These are phyloP conservation scores for Cystobasidiaceae sp. DNA, from an alignment of 1,284 basidiomycete genomes.

Conservation along the genomic window DNA sequence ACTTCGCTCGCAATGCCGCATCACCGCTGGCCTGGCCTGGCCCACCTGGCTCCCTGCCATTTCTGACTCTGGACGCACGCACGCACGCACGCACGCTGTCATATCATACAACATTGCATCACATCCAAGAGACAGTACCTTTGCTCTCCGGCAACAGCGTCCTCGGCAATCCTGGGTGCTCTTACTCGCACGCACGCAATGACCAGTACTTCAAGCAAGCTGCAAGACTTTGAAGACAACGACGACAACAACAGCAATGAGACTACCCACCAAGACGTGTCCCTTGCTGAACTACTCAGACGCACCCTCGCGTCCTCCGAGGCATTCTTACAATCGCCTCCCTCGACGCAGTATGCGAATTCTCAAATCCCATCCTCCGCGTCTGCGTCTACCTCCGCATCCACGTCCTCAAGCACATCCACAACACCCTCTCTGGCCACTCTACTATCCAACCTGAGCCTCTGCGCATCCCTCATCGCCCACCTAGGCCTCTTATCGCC, in stretches of 20 bases:
- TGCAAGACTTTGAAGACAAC: not conserved
- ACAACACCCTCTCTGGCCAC: not conserved
- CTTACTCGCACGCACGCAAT: not conserved
- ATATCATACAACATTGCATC: too few species aligned
- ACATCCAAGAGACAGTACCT: too few species aligned
- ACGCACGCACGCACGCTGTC: too few species aligned
- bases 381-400: not conserved
- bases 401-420: not conserved
- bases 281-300: too few species aligned
- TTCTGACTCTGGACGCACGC: too few species aligned
- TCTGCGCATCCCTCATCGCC: constrained; percentile 43
- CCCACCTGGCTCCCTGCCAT: too few species aligned
- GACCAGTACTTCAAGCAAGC: not conserved
- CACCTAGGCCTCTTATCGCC: constrained; percentile 70
- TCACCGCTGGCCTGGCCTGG: too few species aligned
- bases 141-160: too few species aligned
- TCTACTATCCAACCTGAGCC: constrained; percentile 8
- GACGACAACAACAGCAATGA: not conserved
- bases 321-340: not conserved
- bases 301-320: not conserved
- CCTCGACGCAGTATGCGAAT: not conserved
- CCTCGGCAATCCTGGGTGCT: not conserved
- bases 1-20: too few species aligned
- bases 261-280: too few species aligned
- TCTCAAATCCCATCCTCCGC: not conserved